phyloP scores from a whole-genome alignment of 768 basidiomycete genomes.

The Porpolomopsis calyptriformis region DNA sequence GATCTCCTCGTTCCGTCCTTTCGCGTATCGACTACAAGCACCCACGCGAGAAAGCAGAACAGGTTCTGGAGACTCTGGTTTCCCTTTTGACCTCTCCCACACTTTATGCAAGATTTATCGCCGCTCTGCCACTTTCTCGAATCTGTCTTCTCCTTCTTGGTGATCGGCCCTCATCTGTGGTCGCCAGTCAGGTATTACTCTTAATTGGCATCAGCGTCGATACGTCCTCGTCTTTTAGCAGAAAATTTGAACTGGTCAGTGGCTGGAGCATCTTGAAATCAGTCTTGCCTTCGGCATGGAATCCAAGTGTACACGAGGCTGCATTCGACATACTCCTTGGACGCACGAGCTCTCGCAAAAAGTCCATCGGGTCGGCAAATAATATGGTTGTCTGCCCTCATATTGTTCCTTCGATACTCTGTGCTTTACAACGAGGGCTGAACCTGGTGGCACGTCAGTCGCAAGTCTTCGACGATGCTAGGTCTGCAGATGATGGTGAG shows the following conservation, averaged over 20 bases:
- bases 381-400: slow-evolving; percentile 47
- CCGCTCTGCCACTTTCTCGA: slow-evolving; percentile 66
- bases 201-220: slow-evolving; percentile 48
- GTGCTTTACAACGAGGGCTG: slow-evolving; percentile 54
- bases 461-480: slow-evolving; percentile 18
- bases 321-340: slow-evolving; percentile 65
- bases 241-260: slow-evolving; percentile 76
- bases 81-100: slow-evolving; percentile 45
- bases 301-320: slow-evolving; percentile 49
- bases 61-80: slow-evolving; percentile 55
- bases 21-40: slow-evolving; percentile 36
- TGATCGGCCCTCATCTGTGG: slow-evolving; percentile 51
- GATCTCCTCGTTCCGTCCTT: slow-evolving; percentile 47
- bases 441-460: slow-evolving; percentile 28
- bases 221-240: slow-evolving; percentile 50
- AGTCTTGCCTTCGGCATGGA: slow-evolving; percentile 62
- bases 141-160: slow-evolving; percentile 74
- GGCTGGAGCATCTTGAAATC: slow-evolving; percentile 73
- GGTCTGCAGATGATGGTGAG: slow-evolving; percentile 18
- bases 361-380: slow-evolving; percentile 13
- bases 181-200: slow-evolving; percentile 48
- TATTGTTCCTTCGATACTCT: slow-evolving; percentile 63
- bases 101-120: slow-evolving; percentile 59
- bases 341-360: slow-evolving; percentile 18
- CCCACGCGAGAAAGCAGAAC: slow-evolving; percentile 51